Evolutionary conservation across 2,329 filamentous ascomycete species (phyloP), one percentile per base, ranked within the genome.

Genomic region (Hypoxylon sp.): DNA sequence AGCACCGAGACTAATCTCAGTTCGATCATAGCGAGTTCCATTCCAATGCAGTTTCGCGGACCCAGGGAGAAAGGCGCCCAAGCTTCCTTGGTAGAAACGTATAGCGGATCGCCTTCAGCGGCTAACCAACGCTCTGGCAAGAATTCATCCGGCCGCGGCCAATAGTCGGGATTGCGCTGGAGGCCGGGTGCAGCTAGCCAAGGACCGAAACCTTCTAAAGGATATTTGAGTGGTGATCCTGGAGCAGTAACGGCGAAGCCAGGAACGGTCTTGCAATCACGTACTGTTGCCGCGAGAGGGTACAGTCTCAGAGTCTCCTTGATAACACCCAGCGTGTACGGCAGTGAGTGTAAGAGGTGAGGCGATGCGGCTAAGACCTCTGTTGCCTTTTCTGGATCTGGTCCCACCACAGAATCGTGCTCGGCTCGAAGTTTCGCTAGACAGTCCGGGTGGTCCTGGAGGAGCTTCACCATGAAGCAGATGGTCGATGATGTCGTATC

Each of bases 61-160:
- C 87, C 87, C 19, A 83, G 79, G 48, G 83, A 82, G 72, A 89
- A 90, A 0, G 85, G 81, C 5, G 84, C 78, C 81, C 82, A 89
- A 0, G 85, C 85, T 60, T 82, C 80, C 51, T 72, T 73, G 0
- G 62, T 60, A 5, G 74, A 68, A 11, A 67, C 60, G 45, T 76
- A 70, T n/a, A 77, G 64, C 41, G 74, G 70, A 28, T 76, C 67
- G 34, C 73, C 73, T 34, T 75, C 73, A 5, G 69, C 73, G 1
- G 61, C 72, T 6, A 74, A 68, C 68, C 77, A 77, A 17, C 80
- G 68, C 60, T 81, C 73, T 19, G 80, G 77, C 45, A 82, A 58
- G 61, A 82, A 82, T 21, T 78, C 75, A 38, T 80, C 50, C 0
- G 75, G 72, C 1, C 75, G 55, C 2, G 72, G 70, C 76, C 78